These are phyloP conservation scores for Sherardia arvensis DNA, from an alignment of 257 asterid species.

Conservation along the genomic window DNA sequence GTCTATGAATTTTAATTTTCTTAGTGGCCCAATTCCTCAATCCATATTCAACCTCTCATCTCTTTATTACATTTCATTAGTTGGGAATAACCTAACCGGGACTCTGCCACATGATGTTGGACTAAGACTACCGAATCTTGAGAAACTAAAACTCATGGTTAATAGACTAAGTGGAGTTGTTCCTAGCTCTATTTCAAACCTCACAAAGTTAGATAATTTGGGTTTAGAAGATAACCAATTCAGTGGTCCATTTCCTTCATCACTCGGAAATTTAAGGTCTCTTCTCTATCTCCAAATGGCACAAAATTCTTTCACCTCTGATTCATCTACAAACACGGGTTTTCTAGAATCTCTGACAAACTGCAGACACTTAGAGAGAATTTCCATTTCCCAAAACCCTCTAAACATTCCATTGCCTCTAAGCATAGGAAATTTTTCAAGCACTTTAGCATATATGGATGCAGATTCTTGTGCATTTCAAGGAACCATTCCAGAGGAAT, in stretches of 20 bases:
- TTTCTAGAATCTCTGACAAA: background rate
- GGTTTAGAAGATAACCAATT: background rate
- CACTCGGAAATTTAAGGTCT: background rate
- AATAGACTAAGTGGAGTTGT: constrained; percentile 1
- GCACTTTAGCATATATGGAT: background rate
- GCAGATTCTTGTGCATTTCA: background rate
- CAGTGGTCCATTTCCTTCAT: constrained; percentile 3
- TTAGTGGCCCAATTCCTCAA: background rate
- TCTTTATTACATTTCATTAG: background rate
- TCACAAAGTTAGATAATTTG: background rate
- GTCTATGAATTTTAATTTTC: background rate
- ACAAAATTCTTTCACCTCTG: background rate
- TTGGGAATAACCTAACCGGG: background rate
- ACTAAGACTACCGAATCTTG: background rate
- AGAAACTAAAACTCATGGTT: background rate
- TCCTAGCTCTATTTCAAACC: constrained; percentile 1
- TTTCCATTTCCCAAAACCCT: background rate
- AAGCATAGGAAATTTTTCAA: background rate
- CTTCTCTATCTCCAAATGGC: background rate
- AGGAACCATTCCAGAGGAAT: constrained; percentile 3
- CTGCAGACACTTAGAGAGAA: background rate
- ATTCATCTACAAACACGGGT: background rate
- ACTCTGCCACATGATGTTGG: background rate
- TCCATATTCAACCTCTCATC: background rate
- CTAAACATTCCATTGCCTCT: background rate